Evolutionary conservation across 805 yeast species (phyloP).

Genomic region (Metschnikowia henanensis): DNA sequence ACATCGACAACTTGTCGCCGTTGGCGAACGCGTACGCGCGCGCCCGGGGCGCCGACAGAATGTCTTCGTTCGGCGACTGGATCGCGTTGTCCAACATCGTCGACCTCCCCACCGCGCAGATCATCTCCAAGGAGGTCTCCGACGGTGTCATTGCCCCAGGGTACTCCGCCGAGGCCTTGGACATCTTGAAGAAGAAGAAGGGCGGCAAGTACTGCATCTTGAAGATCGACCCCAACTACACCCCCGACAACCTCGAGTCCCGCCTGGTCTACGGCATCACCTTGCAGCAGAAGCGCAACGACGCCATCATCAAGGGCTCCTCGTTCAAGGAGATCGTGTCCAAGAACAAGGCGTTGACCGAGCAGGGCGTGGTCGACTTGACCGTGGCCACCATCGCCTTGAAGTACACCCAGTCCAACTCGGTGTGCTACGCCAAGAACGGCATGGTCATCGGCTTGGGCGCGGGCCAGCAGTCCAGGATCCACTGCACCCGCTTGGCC

Average conservation of each 20-base stretch:
- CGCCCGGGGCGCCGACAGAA: constrained; percentile 99
- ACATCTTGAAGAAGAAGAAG: constrained; percentile 85
- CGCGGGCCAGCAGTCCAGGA: constrained; percentile 99
- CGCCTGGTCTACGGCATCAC: constrained; percentile 97
- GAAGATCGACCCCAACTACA: constrained; percentile 93
- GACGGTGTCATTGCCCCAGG: constrained; percentile 99
- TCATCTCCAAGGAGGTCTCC: constrained; percentile 95
- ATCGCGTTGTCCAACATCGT: constrained; percentile 96
- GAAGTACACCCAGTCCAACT: constrained; percentile 97
- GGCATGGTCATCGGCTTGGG: constrained; percentile 99
- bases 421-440: constrained; percentile 96
- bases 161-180: constrained; percentile 88
- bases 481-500: constrained; percentile 98
- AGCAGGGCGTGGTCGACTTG: constrained; percentile 90
- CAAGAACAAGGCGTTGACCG: constrained; percentile 79
- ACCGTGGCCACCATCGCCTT: constrained; percentile 97
- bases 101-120: constrained; percentile 93
- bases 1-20: constrained; percentile 93
- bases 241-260: constrained; percentile 78
- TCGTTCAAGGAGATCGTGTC: constrained; percentile 93
- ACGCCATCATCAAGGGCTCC: constrained; percentile 88
- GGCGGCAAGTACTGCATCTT: constrained; percentile 96
- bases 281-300: constrained; percentile 95
- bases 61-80: constrained; percentile 99
- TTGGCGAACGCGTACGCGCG: constrained; percentile 98